Conservation (phyloP, 257 asterid species). For the Solanum chiquidenum region DNA sequence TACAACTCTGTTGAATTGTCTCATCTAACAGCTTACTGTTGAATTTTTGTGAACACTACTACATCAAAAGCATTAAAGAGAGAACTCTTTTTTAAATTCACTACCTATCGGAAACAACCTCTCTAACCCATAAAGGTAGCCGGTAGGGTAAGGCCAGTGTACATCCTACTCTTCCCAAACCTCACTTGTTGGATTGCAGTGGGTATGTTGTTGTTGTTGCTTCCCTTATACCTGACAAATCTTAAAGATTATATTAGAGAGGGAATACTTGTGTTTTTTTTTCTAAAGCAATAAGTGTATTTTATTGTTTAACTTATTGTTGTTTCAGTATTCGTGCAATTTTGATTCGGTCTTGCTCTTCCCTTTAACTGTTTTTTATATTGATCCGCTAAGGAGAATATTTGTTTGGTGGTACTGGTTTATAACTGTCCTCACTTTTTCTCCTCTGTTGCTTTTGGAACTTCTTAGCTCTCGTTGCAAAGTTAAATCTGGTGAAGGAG, state of each 20-base stretch:
- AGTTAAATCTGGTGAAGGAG: slow-evolving; percentile 3
- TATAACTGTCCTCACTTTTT: neutral
- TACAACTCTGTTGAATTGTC: neutral
- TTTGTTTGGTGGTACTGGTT: neutral
- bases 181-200: neutral
- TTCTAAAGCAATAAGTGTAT: neutral
- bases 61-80: neutral
- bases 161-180: neutral
- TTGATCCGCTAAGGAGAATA: neutral
- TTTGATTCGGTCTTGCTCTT: neutral
- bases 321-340: neutral
- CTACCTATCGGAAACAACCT: neutral
- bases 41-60: too few relatives aligned
- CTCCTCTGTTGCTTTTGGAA: neutral
- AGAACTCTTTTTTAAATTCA: neutral
- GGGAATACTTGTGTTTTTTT: neutral
- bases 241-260: neutral
- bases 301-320: neutral
- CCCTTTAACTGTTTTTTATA: neutral
- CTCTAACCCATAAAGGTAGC: neutral
- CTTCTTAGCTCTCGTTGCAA: slow-evolving; percentile 13
- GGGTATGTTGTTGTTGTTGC: neutral
- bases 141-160: neutral
- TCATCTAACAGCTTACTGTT: neutral
- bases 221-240: neutral